phyloP scores from a whole-genome alignment of 140 eudicot species.

The Ambrosia hybrid region DNA sequence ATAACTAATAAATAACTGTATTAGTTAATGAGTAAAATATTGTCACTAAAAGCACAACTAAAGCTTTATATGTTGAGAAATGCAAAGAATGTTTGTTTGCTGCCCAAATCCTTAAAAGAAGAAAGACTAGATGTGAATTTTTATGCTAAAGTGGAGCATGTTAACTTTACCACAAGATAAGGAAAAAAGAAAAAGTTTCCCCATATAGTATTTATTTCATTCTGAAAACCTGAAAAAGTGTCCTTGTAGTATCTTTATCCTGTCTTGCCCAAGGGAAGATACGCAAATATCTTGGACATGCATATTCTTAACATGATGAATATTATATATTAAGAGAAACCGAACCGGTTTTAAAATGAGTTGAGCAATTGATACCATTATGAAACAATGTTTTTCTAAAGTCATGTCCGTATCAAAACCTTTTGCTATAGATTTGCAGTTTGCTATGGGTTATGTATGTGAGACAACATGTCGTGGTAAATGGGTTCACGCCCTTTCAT shows the following conservation, averaged over 20 bases:
- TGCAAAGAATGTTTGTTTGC: slow-evolving; percentile 20
- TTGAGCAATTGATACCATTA: too few species aligned
- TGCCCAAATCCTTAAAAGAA: slow-evolving; percentile 40
- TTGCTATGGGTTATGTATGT: too few species aligned
- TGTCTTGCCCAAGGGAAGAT: background rate
- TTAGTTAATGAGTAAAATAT: background rate
- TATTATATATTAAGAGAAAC: too few species aligned
- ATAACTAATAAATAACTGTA: slow-evolving; percentile 1
- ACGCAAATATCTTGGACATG: background rate
- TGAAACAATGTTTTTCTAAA: too few species aligned
- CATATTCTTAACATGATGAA: background rate
- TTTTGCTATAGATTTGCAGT: too few species aligned
- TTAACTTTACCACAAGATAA: slow-evolving; percentile 34
- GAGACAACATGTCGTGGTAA: too few species aligned
- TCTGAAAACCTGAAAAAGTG: slow-evolving; percentile 8
- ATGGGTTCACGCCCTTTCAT: too few species aligned
- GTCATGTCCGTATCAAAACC: too few species aligned
- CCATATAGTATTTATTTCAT: slow-evolving; percentile 5
- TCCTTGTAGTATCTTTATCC: slow-evolving; percentile 15
- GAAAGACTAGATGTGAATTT: slow-evolving; percentile 29
- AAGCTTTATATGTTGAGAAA: background rate
- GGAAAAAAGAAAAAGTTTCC: slow-evolving; percentile 14
- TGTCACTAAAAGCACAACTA: background rate
- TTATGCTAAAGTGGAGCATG: slow-evolving; percentile 36
- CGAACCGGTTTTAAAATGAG: too few species aligned